Evolutionary conservation across 2,329 filamentous ascomycete genomes (phyloP), one percentile per base, ranked within the genome.

Genomic region (Botryotinia convoluta): DNA sequence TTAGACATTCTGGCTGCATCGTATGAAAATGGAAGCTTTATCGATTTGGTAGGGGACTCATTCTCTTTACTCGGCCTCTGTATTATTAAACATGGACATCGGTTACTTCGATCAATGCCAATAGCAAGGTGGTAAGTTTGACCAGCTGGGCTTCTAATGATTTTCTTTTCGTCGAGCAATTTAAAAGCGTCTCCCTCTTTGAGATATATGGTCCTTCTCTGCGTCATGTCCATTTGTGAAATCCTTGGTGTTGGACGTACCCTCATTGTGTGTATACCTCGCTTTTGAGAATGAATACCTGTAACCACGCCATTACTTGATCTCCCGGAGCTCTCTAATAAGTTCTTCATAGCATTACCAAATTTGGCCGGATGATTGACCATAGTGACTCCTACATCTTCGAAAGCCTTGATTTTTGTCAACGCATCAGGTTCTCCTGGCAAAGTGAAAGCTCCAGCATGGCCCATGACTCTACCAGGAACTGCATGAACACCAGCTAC

Each of bases 351-450:
- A 0, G 88, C 88, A 32, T 86, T 83, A 0, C 93, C 93, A 75
- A 95, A 92, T 75, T 92, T 90, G 67, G 92, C 90, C 0, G 93
- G 93, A 79, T 95, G 92, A 74, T 92, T 89, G 4, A 94, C 90
- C 82, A 95, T 89, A 0, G 87, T 88, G 0, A 88, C 91, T 3
- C 92, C 92, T 20, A 87, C 92, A 72, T 86, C 84, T 79, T 90
- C 83, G n/a, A 95, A 84, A 2, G 89, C 87, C 60, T 85, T 86
- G 74, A 91, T 88, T 82, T 95, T 95, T n/a, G 86, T 85, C 57
- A 85, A 82, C 0, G 90, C 88, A 74, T 86, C 86, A 5, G 89
- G 87, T 79, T 95, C 92, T 32, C 90, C 91, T 10, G 89, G 86
- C 1, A 89, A 86, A 71, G 86, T 85, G 84, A 92, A 93, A 22